These are phyloP conservation scores for Cryptosporidium felis DNA, from an alignment of 169 alveolate genomes.

Conservation along the genomic window DNA sequence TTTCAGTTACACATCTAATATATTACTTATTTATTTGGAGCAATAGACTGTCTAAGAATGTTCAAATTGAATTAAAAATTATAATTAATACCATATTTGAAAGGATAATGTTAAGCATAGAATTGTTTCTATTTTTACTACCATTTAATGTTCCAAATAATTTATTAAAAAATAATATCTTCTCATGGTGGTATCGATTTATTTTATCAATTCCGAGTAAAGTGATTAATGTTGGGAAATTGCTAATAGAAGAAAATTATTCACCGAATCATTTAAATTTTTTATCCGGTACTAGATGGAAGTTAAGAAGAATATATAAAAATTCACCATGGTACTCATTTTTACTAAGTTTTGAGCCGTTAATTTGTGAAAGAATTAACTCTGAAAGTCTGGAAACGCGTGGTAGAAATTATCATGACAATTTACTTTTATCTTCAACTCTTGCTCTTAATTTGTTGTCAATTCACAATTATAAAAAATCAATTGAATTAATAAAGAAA, in stretches of 20 bases:
- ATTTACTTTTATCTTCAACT: not conserved
- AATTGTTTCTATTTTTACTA: slow-evolving; percentile 17
- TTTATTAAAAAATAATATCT: not conserved
- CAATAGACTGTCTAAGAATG: not conserved
- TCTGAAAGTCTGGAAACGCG: not conserved
- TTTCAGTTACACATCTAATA: not conserved
- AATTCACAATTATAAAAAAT: slow-evolving; percentile 36
- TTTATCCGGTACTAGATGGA: not conserved
- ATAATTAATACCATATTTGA: not conserved
- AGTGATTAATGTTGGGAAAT: slow-evolving; percentile 14
- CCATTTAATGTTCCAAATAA: slow-evolving; percentile 11
- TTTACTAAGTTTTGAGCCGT: slow-evolving; percentile 13
- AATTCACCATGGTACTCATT: slow-evolving; percentile 43
- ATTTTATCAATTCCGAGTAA: not conserved
- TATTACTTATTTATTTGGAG: slow-evolving; percentile 56
- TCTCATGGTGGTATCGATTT: slow-evolving; percentile 44
- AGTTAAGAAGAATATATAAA: not conserved
- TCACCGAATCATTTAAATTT: not conserved
- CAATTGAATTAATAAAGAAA: not conserved
- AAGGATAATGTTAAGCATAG: not conserved
- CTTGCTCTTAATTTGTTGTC: not conserved
- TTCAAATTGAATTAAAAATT: not conserved
- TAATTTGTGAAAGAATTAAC: not conserved
- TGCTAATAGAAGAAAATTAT: not conserved
- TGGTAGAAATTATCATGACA: not conserved